These are phyloP conservation scores for Apiotrichum gamsii DNA, from an alignment of 1,284 basidiomycete species.

Conservation along the genomic window DNA sequence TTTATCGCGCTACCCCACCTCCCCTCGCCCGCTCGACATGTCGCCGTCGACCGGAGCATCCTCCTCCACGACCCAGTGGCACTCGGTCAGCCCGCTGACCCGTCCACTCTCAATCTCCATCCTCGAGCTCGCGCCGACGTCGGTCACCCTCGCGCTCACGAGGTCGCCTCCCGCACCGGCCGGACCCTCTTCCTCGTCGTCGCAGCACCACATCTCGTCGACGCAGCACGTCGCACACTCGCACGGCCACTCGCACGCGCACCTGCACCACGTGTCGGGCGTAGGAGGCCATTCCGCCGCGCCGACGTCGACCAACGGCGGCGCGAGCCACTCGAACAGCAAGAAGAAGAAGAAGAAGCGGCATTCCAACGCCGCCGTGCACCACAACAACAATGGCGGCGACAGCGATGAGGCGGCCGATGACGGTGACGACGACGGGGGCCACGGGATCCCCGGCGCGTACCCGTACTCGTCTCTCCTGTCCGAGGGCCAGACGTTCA, in stretches of 20 bases:
- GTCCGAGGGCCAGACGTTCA: slow-evolving; percentile 33
- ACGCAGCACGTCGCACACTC: slow-evolving; percentile 19
- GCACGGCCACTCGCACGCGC: slow-evolving; percentile 4
- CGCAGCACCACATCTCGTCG: not conserved
- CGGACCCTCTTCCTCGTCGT: not conserved
- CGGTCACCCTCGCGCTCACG: slow-evolving; percentile 44
- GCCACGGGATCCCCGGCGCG: slow-evolving; percentile 8
- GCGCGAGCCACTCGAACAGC: not conserved
- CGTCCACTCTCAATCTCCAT: slow-evolving; percentile 45
- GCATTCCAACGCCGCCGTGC: not conserved
- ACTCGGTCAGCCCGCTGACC: slow-evolving; percentile 41
- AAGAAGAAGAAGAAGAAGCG: slow-evolving; percentile 18
- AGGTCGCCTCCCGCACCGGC: slow-evolving; percentile 24
- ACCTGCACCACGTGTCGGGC: not conserved
- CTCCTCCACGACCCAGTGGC: slow-evolving; percentile 37
- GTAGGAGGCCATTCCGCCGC: too few relatives aligned
- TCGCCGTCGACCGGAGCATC: slow-evolving; percentile 16
- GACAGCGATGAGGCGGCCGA: slow-evolving; percentile 37
- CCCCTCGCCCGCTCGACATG: too few relatives aligned
- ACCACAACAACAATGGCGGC: slow-evolving; percentile 3
- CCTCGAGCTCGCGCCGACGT: slow-evolving; percentile 46
- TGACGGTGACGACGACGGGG: slow-evolving; percentile 25
- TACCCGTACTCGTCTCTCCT: slow-evolving; percentile 7
- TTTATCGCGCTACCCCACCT: too few relatives aligned
- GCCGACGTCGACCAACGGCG: not conserved